phyloP scores from a whole-genome alignment of 306 rosid species.

The Citrullus amarus region DNA sequence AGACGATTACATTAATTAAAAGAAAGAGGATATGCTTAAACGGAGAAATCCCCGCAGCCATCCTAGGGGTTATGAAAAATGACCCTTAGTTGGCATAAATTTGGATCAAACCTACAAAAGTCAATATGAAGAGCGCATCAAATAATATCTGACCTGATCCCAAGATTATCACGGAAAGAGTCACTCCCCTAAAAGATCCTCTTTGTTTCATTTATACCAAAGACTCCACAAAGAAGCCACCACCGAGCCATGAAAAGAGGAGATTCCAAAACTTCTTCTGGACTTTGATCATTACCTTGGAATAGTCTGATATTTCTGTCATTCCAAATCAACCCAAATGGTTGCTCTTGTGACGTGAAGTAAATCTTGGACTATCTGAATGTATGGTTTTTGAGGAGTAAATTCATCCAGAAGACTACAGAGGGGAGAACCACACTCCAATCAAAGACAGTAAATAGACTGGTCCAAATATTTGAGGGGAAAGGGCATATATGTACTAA shows the following conservation, averaged over 20 bases:
- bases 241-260: background rate
- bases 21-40: background rate
- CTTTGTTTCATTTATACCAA: background rate
- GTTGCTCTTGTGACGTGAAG: background rate
- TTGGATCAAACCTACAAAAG: background rate
- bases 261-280: background rate
- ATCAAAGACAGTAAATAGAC: background rate
- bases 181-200: background rate
- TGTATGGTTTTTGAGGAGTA: background rate
- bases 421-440: background rate
- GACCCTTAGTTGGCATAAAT: background rate
- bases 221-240: background rate
- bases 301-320: background rate
- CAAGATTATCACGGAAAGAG: background rate
- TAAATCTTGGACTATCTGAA: background rate
- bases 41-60: background rate
- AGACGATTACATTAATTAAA: background rate
- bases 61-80: background rate
- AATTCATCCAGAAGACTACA: background rate
- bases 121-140: background rate
- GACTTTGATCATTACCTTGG: background rate
- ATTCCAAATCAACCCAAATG: background rate
- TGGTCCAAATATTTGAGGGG: background rate
- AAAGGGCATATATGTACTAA: background rate
- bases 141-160: background rate